A percentile compares a stretch with the other conserved stretches of the same genome.
phyloP scores from a whole-genome alignment of 257 asterid species.

The Nyctanthes arbortristis region DNA sequence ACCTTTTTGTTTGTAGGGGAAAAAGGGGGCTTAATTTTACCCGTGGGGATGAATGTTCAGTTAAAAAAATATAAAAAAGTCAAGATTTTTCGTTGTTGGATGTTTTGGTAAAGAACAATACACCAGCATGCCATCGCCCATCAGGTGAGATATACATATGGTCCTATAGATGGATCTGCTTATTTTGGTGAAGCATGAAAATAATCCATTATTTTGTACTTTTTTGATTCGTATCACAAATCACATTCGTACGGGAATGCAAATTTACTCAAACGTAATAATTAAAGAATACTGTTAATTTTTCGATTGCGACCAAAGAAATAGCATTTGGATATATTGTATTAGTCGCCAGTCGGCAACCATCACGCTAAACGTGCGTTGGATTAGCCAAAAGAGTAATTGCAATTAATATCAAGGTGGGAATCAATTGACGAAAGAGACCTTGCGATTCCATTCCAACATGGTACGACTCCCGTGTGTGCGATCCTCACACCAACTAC shows the following conservation, averaged over 20 bases:
- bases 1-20: background rate
- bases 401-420: background rate
- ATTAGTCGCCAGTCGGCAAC: no score
- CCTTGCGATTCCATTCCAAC: background rate
- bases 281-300: no score
- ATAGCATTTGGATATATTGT: no score
- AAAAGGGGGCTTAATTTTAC: background rate
- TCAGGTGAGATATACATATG: background rate
- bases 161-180: conserved; percentile 11
- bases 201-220: background rate
- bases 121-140: conserved; percentile 3
- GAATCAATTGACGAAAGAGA: background rate
- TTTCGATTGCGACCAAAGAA: no score
- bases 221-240: background rate
- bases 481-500: background rate
- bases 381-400: background rate
- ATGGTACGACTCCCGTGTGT: background rate
- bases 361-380: background rate
- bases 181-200: conserved; percentile 2
- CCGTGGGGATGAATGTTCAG: background rate
- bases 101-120: conserved; percentile 20
- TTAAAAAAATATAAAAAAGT: background rate
- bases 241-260: background rate
- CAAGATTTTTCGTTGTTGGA: background rate
- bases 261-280: no score